Evolutionary conservation across 345 rosid genomes (phyloP).

Genomic region (Erucastrum elatum): DNA sequence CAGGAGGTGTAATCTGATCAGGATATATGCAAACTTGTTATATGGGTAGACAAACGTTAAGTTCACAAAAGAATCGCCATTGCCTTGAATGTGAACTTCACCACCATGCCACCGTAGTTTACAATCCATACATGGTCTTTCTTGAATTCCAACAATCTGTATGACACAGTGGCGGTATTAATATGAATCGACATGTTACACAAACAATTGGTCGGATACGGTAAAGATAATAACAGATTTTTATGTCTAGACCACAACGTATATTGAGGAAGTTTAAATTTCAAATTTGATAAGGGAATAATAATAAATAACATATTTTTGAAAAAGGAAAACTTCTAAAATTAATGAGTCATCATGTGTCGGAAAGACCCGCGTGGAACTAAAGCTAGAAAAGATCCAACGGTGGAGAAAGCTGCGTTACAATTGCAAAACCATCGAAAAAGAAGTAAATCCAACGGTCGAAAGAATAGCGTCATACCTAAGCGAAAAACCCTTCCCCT

Average conservation of each 20-base stretch:
- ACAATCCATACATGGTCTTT: too few relatives aligned
- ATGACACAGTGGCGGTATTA: neutral
- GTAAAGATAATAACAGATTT: too few relatives aligned
- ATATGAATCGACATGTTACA: neutral
- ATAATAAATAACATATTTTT: conserved; percentile 1
- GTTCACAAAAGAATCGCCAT: neutral
- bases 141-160: too few relatives aligned
- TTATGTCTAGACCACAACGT: neutral
- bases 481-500: conserved; percentile 40
- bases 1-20: too few relatives aligned
- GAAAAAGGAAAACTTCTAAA: neutral
- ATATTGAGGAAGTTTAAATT: conserved; percentile 3
- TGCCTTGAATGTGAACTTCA: neutral
- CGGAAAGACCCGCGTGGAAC: conserved; percentile 21
- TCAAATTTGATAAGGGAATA: neutral
- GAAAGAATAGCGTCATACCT: conserved; percentile 43
- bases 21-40: neutral
- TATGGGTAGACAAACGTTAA: neutral
- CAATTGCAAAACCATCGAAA: neutral
- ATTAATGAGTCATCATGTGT: neutral
- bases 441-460: conserved; percentile 45
- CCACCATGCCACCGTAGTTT: neutral
- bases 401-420: conserved; percentile 38
- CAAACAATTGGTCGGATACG: neutral
- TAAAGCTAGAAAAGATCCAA: conserved; percentile 39